These are phyloP conservation scores for Tuber umbilicatum DNA, from an alignment of 495 filamentous ascomycete genomes.

Conservation along the genomic window DNA sequence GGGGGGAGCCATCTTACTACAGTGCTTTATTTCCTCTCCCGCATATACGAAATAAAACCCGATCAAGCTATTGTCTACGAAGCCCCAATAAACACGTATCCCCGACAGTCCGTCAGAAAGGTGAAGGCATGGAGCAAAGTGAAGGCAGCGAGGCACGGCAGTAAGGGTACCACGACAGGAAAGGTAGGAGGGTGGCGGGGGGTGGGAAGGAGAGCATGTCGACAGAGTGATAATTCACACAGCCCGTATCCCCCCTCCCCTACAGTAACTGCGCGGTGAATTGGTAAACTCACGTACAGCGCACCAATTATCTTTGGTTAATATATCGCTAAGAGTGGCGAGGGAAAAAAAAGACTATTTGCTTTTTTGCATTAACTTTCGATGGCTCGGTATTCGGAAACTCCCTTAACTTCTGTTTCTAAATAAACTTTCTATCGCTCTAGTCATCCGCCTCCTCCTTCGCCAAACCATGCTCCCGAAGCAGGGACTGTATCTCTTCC, in stretches of 20 bases:
- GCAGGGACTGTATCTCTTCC: conserved; percentile 87
- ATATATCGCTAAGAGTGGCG: background rate
- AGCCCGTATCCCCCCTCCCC: background rate
- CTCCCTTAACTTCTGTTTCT: background rate
- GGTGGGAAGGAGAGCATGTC: background rate
- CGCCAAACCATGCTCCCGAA: conserved; percentile 91
- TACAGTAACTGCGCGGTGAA: background rate
- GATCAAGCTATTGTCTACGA: background rate
- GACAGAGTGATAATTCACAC: background rate
- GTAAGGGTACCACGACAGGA: background rate
- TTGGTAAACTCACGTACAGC: background rate
- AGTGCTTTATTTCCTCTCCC: background rate
- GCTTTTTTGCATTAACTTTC: conserved; percentile 2
- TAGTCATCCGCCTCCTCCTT: conserved; percentile 76
- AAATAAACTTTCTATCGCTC: conserved; percentile 18
- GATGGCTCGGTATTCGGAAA: background rate
- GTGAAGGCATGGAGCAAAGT: background rate
- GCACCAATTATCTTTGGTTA: background rate
- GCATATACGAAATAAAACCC: background rate
- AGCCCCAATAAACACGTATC: background rate
- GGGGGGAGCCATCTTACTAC: too few relatives aligned
- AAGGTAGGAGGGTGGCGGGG: background rate
- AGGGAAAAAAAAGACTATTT: background rate
- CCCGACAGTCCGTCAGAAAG: background rate
- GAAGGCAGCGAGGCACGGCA: background rate